A percentile compares a stretch with the other conserved stretches of the same genome.
Conservation (phyloP, 345 rosid species). For the Durio zibethinus region DNA sequence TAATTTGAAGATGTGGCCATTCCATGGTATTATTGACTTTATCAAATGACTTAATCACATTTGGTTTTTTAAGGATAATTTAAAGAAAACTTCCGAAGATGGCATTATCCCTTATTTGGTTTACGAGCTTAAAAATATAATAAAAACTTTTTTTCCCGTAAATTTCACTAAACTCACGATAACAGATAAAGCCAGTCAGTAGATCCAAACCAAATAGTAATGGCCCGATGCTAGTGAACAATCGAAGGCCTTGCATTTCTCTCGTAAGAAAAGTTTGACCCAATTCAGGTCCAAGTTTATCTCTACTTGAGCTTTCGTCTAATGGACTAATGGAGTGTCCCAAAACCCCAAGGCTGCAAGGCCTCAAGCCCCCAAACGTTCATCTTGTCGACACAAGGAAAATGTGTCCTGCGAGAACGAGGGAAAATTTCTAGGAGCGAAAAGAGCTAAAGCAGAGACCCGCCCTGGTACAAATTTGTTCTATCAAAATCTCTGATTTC, state of each 20-base stretch:
- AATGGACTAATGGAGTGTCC: background rate
- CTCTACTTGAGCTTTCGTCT: background rate
- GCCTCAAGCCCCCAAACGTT: background rate
- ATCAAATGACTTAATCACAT: too few relatives aligned
- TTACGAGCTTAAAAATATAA: too few relatives aligned
- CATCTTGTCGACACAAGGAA: background rate
- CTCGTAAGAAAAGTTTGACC: background rate
- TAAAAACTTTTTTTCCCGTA: too few relatives aligned
- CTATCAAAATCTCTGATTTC: background rate
- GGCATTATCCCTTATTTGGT: too few relatives aligned
- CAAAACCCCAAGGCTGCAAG: background rate
- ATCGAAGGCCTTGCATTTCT: background rate
- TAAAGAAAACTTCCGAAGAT: too few relatives aligned
- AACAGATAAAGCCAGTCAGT: too few relatives aligned
- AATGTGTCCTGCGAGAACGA: background rate
- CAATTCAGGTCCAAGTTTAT: background rate
- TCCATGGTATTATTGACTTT: too few relatives aligned
- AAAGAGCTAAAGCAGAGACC: background rate
- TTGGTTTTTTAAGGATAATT: too few relatives aligned
- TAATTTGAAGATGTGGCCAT: too few relatives aligned
- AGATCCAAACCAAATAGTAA: too few relatives aligned
- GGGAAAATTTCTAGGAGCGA: constrained; percentile 6
- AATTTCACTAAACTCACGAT: too few relatives aligned
- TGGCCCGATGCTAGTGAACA: too few relatives aligned
- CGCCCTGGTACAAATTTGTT: background rate